phyloP scores from a whole-genome alignment of 148 eudicot genomes.

The Oxyria digyna region DNA sequence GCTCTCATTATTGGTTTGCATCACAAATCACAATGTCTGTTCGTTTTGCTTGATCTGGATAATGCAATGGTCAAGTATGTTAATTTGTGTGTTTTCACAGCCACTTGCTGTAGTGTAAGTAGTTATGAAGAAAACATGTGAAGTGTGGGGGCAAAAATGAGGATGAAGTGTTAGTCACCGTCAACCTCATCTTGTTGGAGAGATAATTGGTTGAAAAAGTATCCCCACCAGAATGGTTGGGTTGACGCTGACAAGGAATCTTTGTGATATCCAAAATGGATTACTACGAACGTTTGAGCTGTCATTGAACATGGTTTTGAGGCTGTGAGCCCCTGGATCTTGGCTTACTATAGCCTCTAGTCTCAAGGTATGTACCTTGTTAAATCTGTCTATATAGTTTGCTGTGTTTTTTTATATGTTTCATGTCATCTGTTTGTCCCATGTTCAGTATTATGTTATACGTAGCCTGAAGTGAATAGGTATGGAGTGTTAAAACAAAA shows the following conservation, averaged over 20 bases:
- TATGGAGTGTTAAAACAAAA: neutral
- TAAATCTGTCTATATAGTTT: neutral
- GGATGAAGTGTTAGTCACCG: neutral
- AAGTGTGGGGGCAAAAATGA: neutral
- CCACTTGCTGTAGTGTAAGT: neutral
- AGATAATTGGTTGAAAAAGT: neutral
- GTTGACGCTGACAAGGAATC: constrained; percentile 21
- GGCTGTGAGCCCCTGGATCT: neutral
- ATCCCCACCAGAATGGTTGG: constrained; percentile 15
- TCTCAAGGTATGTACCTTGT: neutral
- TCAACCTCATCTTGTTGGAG: neutral
- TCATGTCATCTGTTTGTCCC: neutral
- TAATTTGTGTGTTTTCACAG: too few species aligned
- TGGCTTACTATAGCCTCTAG: neutral
- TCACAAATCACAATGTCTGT: too few species aligned
- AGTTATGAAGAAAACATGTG: neutral
- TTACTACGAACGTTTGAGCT: constrained; percentile 14
- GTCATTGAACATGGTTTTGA: constrained; percentile 8
- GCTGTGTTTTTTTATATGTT: neutral
- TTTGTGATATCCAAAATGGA: constrained; percentile 6
- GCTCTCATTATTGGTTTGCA: too few species aligned
- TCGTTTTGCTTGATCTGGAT: neutral
- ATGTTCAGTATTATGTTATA: neutral
- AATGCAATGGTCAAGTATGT: neutral
- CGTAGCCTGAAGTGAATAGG: too few species aligned